These are phyloP conservation scores for Coleophoma cylindrospora DNA, from an alignment of 2,329 filamentous ascomycete genomes.

Conservation along the genomic window DNA sequence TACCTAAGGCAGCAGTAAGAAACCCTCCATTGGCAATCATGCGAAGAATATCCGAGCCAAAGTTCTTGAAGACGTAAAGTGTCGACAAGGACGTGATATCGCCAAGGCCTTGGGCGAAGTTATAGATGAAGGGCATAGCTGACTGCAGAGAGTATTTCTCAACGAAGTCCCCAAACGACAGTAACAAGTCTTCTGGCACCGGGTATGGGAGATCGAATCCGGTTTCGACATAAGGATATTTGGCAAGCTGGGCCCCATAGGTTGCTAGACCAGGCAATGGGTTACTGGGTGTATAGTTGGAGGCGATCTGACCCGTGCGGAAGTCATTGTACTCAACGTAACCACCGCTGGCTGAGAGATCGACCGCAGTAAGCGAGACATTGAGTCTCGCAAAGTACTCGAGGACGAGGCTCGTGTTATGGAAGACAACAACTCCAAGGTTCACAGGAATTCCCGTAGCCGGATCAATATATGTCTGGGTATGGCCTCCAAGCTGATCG, in stretches of 20 bases:
- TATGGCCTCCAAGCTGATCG: conserved; percentile 39
- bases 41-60: conserved; percentile 15
- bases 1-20: conserved; percentile 1
- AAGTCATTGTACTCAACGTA: not conserved
- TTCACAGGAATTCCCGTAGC: conserved; percentile 27
- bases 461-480: conserved; percentile 38
- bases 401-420: conserved; percentile 5
- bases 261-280: conserved; percentile 2
- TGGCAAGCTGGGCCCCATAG: conserved; percentile 18
- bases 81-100: conserved; percentile 37
- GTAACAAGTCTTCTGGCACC: conserved; percentile 14
- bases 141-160: conserved; percentile 30
- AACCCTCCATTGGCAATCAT: not conserved
- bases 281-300: conserved; percentile 1
- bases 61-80: conserved; percentile 39
- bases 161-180: conserved; percentile 17
- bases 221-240: conserved; percentile 26
- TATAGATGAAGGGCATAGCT: conserved; percentile 34
- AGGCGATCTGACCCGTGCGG: conserved; percentile 5
- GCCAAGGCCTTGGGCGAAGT: conserved; percentile 36
- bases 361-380: not conserved
- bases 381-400: conserved; percentile 8
- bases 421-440: conserved; percentile 27
- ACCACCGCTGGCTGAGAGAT: not conserved
- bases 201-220: conserved; percentile 34